Evolutionary conservation across 352 stramenopile genomes (phyloP), one percentile per base, ranked within the genome.

Genomic region (Thraustotheca clavata): DNA sequence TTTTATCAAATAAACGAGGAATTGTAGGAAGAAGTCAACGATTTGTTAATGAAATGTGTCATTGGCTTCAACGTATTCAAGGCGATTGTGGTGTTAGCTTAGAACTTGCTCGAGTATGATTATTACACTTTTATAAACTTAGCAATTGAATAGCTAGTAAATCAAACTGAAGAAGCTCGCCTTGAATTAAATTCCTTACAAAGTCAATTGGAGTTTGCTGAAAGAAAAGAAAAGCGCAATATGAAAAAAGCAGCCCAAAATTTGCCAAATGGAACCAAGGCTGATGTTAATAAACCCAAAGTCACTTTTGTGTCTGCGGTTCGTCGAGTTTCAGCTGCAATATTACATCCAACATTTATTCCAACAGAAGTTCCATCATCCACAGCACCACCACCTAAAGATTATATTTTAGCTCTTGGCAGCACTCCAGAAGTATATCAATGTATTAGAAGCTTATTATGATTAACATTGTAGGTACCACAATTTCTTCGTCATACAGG

Each of bases 51-150:
- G 82, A 89, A 57, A 84, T 91, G 68, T 27, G 88, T 9, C 75
- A 87, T 52, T 91, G 82, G 80, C 87, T 91, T 27, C 80, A 89
- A 43, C 78, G 78, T 1, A 73, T 91, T 5, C 82, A 91, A 38
- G 88, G 88, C 49, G 80, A 89, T 60, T 89, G 80, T 39, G 80
- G 78, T 12, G 80, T 89, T 1, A 91, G 87, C 59, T 67, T 91
- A 1, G 75, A 89, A 39, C 68, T 91, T 1, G 88, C 75, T 68
- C 74, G 77, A n/a, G 82, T 91, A 68, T 5, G 69, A 60, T 46
- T 20, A 33, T 1, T 18, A 34, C 60, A 11, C 40, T 41, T 22
- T 32, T 9, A 41, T 4, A 11, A 16, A 6, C 4, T 48, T 36
- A 4, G 14, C 33, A 26, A 6, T 49, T 14, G 4, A 48, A 12